Conservation (phyloP, 1,284 basidiomycete genomes). For the Pseudozyma pruni region DNA sequence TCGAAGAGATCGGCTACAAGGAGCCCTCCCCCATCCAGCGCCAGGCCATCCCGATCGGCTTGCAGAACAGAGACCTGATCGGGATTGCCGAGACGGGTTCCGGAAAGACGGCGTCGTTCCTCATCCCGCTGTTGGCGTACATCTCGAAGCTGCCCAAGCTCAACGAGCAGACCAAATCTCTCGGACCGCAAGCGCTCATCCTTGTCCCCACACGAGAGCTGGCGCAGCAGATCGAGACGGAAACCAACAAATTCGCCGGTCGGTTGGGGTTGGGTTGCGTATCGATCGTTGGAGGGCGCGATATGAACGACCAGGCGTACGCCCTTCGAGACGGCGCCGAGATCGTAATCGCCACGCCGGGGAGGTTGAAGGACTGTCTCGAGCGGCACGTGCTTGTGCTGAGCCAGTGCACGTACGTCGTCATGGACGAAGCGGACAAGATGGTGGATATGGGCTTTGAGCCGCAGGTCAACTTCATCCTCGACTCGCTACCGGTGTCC, state of each 20-base stretch:
- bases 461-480: constrained; percentile 89
- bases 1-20: constrained; percentile 92
- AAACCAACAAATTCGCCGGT: constrained; percentile 88
- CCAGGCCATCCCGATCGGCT: constrained; percentile 95
- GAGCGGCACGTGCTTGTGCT: constrained; percentile 94
- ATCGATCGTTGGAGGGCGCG: constrained; percentile 93
- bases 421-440: constrained; percentile 99
- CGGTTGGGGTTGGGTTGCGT: constrained; percentile 91
- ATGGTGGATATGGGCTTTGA: constrained; percentile 99
- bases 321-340: constrained; percentile 94
- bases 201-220: constrained; percentile 95
- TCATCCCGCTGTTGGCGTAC: constrained; percentile 96
- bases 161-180: constrained; percentile 87
- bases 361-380: constrained; percentile 95
- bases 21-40: constrained; percentile 96
- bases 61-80: constrained; percentile 95
- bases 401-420: constrained; percentile 94
- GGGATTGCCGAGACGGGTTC: constrained; percentile 95
- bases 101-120: constrained; percentile 98
- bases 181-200: constrained; percentile 93
- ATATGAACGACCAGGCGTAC: constrained; percentile 95
- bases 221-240: constrained; percentile 94
- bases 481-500: constrained; percentile 88
- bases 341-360: constrained; percentile 97
- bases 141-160: constrained; percentile 86